Percentiles rank a stretch among this genome's conserved stretches.
Conservation (phyloP, 1,284 basidiomycete genomes). For the Malassezia psittaci region DNA sequence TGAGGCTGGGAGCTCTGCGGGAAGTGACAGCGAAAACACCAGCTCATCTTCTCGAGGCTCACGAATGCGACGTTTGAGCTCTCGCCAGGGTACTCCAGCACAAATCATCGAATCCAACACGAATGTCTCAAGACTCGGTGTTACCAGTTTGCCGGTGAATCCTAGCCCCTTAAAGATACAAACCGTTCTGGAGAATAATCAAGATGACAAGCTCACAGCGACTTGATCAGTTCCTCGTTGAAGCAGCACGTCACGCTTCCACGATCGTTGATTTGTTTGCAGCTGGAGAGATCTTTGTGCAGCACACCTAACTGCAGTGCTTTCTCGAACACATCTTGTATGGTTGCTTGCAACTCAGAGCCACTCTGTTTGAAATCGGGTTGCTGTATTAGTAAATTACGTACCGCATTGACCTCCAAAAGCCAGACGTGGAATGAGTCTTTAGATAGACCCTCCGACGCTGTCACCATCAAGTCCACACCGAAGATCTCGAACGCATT, state of each 20-base stretch:
- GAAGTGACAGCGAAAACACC: slow-evolving; percentile 5
- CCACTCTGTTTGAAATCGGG: slow-evolving; percentile 93
- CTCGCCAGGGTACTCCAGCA: slow-evolving; percentile 9
- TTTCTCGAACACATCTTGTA: slow-evolving; percentile 63
- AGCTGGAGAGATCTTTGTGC: too few species aligned
- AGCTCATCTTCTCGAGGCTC: not conserved
- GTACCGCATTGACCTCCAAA: slow-evolving; percentile 72
- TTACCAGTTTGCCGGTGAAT: slow-evolving; percentile 7
- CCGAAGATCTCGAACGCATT: slow-evolving; percentile 95
- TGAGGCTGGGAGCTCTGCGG: not conserved
- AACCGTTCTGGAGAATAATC: not conserved
- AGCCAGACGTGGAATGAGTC: slow-evolving; percentile 59
- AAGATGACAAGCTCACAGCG: not conserved
- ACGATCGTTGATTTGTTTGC: slow-evolving; percentile 3
- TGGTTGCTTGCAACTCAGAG: slow-evolving; percentile 64
- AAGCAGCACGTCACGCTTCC: slow-evolving; percentile 31
- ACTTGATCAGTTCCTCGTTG: slow-evolving; percentile 18
- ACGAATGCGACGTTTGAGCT: slow-evolving; percentile 2
- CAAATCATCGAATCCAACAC: not conserved
- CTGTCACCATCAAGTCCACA: slow-evolving; percentile 67
- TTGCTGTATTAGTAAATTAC: slow-evolving; percentile 51
- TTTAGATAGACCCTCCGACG: not conserved
- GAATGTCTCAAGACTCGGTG: not conserved
- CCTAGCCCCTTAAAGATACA: slow-evolving; percentile 9
- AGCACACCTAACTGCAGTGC: slow-evolving; percentile 33